These are phyloP conservation scores for Thalassiosira hispida DNA, from an alignment of 352 stramenopile species.

Conservation along the genomic window DNA sequence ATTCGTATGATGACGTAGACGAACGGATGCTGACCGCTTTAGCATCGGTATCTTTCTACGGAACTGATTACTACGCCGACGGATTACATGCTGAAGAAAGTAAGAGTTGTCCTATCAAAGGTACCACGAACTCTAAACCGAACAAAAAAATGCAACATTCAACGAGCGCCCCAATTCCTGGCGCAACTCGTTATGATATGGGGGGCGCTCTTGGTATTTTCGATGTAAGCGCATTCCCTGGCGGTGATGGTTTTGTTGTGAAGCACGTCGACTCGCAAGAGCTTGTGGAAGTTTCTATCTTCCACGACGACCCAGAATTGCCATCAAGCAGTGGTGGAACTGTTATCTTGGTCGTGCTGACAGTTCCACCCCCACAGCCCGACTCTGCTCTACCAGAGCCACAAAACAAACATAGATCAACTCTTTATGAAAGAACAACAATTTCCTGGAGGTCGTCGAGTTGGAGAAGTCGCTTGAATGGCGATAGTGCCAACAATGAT, in stretches of 20 bases:
- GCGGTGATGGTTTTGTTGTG: slow-evolving; percentile 73
- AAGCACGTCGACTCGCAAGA: slow-evolving; percentile 64
- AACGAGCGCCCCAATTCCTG: slow-evolving; percentile 39
- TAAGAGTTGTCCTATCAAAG: slow-evolving; percentile 35
- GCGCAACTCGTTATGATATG: slow-evolving; percentile 65
- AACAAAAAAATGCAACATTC: slow-evolving; percentile 15
- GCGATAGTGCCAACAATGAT: slow-evolving; percentile 3
- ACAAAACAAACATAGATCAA: slow-evolving; percentile 8
- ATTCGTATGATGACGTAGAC: slow-evolving; percentile 22
- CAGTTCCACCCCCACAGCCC: slow-evolving; percentile 19
- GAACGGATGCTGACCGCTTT: slow-evolving; percentile 50
- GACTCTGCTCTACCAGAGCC: neutral
- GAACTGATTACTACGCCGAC: slow-evolving; percentile 52
- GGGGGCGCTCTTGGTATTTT: slow-evolving; percentile 62
- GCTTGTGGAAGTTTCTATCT: slow-evolving; percentile 66
- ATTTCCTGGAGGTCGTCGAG: slow-evolving; percentile 33
- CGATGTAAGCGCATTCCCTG: slow-evolving; percentile 68
- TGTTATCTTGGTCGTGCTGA: slow-evolving; percentile 41
- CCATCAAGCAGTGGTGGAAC: slow-evolving; percentile 6
- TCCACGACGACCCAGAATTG: slow-evolving; percentile 48
- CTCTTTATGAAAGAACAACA: neutral
- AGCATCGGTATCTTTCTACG: slow-evolving; percentile 48
- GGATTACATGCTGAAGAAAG: slow-evolving; percentile 32
- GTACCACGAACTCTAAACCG: slow-evolving; percentile 10
- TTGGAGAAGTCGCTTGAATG: slow-evolving; percentile 19